A percentile compares a stretch with the other conserved stretches of the same genome.
phyloP scores from a whole-genome alignment of 192 early-diverging fungal genomes.

The Gamsiella multidivaricata region DNA sequence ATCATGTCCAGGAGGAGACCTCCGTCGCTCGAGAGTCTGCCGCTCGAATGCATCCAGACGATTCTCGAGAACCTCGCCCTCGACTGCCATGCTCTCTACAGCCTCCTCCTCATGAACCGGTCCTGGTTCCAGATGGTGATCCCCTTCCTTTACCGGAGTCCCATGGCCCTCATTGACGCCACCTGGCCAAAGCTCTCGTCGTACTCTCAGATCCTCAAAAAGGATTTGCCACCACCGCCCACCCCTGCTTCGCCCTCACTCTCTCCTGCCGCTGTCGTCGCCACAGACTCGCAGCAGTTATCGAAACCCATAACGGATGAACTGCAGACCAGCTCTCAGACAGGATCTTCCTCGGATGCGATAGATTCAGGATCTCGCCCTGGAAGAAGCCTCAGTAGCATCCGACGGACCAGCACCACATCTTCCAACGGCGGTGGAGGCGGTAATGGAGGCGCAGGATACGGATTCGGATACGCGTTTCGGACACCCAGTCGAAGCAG shows the following conservation, averaged over 20 bases:
- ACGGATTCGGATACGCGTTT: constrained; percentile 12
- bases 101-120: constrained; percentile 33
- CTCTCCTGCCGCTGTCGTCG: background rate
- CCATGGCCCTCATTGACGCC: constrained; percentile 40
- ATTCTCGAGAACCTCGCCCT: constrained; percentile 35
- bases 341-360: background rate
- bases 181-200: constrained; percentile 48
- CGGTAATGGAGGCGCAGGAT: constrained; percentile 4
- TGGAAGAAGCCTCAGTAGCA: constrained; percentile 15
- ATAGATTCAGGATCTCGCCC: background rate
- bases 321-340: background rate
- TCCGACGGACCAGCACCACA: constrained; percentile 26
- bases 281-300: background rate
- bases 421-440: constrained; percentile 5
- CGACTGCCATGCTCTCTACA: constrained; percentile 42
- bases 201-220: constrained; percentile 37
- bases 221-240: constrained; percentile 8
- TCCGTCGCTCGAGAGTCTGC: constrained; percentile 31
- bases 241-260: background rate
- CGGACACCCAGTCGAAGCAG: constrained; percentile 46
- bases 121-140: constrained; percentile 52
- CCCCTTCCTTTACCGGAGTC: constrained; percentile 46
- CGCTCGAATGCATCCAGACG: constrained; percentile 48
- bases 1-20: constrained; percentile 2
- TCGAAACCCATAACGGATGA: background rate